phyloP scores from a whole-genome alignment of 768 basidiomycete genomes.

The Xerocomellus chrysenteron region DNA sequence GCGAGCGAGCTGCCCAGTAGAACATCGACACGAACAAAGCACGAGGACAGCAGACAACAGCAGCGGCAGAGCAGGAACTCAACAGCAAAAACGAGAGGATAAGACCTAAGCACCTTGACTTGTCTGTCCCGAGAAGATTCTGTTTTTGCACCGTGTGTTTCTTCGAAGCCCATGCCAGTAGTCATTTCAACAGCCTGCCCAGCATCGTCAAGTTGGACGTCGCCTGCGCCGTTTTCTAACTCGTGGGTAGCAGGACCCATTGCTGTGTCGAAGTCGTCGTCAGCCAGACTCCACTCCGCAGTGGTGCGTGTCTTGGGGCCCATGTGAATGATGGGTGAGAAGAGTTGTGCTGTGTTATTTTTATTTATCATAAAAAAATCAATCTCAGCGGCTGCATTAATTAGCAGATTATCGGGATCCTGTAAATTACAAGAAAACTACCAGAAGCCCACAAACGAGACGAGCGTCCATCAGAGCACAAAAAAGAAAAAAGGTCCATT shows the following conservation, averaged over 20 bases:
- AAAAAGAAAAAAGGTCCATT: constrained; percentile 6
- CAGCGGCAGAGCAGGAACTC: constrained; percentile 22
- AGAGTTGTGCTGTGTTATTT: background rate
- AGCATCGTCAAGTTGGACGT: constrained; percentile 32
- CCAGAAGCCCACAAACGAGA: background rate
- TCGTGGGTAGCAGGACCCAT: constrained; percentile 47
- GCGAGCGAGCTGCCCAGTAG: constrained; percentile 15
- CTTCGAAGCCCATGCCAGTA: constrained; percentile 35
- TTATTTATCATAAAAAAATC: background rate
- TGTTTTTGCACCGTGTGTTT: constrained; percentile 43
- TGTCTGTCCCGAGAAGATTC: constrained; percentile 67
- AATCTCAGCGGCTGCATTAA: constrained; percentile 3
- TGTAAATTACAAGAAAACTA: constrained; percentile 3
- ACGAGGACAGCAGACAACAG: constrained; percentile 19
- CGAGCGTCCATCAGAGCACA: background rate
- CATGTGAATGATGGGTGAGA: constrained; percentile 8
- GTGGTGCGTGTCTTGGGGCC: constrained; percentile 23
- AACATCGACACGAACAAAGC: constrained; percentile 19
- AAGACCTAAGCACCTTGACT: constrained; percentile 85
- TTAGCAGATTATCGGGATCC: background rate
- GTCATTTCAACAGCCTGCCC: constrained; percentile 19
- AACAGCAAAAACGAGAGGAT: constrained; percentile 38
- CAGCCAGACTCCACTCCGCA: constrained; percentile 46
- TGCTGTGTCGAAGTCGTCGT: constrained; percentile 45
- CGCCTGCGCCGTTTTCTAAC: constrained; percentile 47